These are phyloP conservation scores for Trichosporon ovoides DNA, from an alignment of 1,284 basidiomycete species.

Conservation along the genomic window DNA sequence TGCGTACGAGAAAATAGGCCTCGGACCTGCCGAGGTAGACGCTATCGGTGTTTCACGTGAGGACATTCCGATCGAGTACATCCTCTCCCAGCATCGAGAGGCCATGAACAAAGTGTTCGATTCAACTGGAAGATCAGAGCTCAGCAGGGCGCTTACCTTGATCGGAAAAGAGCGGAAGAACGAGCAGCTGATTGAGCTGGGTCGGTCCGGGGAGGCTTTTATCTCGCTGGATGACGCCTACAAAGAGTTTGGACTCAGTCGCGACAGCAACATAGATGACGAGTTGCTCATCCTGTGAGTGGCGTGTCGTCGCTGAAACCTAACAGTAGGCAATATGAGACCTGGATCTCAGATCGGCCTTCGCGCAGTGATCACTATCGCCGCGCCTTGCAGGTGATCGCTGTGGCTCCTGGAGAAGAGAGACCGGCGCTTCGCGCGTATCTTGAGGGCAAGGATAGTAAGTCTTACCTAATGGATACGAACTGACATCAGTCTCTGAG, in stretches of 20 bases:
- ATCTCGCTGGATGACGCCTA: slow-evolving; percentile 42
- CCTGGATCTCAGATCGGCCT: slow-evolving; percentile 17
- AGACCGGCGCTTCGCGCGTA: slow-evolving; percentile 35
- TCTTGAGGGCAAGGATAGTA: slow-evolving; percentile 26
- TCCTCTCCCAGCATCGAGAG: slow-evolving; percentile 33
- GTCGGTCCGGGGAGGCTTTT: slow-evolving; percentile 25
- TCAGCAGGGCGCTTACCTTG: slow-evolving; percentile 29
- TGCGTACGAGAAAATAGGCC: slow-evolving; percentile 35
- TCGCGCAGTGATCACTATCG: slow-evolving; percentile 37
- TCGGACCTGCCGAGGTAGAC: slow-evolving; percentile 22
- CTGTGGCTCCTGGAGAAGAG: slow-evolving; percentile 37
- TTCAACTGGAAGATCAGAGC: slow-evolving; percentile 15
- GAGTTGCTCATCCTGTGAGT: slow-evolving; percentile 40
- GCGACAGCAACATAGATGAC: slow-evolving; percentile 34
- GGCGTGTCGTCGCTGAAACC: background rate
- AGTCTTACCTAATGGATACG: background rate
- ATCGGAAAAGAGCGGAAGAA: slow-evolving; percentile 30
- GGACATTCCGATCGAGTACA: slow-evolving; percentile 35
- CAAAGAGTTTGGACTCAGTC: slow-evolving; percentile 34
- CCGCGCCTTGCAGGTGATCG: slow-evolving; percentile 37
- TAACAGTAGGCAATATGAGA: slow-evolving; percentile 41
- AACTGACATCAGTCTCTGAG: slow-evolving; percentile 17
- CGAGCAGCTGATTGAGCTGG: slow-evolving; percentile 28
- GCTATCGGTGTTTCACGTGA: slow-evolving; percentile 23
- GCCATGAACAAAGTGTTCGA: slow-evolving; percentile 22